Conservation (phyloP, 345 rosid genomes). For the Syzygium jambos region DNA sequence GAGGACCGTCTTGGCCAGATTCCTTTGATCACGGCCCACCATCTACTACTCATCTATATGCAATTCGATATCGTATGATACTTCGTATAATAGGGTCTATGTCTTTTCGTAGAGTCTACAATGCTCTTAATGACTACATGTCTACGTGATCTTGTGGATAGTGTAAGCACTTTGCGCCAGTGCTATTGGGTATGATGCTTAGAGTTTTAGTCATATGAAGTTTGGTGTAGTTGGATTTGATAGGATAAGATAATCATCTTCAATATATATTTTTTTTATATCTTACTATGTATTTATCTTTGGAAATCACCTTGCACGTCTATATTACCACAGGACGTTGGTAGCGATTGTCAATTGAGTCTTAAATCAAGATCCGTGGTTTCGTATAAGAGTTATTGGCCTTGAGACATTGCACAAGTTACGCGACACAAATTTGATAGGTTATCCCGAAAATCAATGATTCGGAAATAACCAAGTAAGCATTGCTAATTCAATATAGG, state of each 20-base stretch:
- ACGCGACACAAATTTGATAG: background rate
- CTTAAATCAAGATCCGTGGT: background rate
- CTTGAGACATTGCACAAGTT: background rate
- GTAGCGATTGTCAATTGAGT: background rate
- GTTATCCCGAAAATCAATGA: background rate
- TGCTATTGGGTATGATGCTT: background rate
- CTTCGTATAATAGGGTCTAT: background rate
- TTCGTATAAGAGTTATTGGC: background rate
- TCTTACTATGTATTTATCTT: background rate
- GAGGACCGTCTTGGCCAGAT: conserved; percentile 8
- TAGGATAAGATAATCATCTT: background rate
- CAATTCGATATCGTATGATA: background rate
- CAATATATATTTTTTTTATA: background rate
- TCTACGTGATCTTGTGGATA: background rate
- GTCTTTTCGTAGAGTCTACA: background rate
- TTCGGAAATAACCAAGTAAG: background rate
- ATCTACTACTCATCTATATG: background rate
- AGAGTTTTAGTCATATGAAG: background rate
- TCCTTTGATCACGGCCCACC: conserved; percentile 1
- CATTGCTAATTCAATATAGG: background rate
- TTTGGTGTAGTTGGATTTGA: background rate
- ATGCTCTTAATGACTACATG: background rate
- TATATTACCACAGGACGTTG: background rate
- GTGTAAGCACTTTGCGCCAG: background rate
- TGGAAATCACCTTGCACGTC: background rate